Evolutionary conservation across 2,329 filamentous ascomycete genomes (phyloP).

Genomic region (Pezicula radicicola): DNA sequence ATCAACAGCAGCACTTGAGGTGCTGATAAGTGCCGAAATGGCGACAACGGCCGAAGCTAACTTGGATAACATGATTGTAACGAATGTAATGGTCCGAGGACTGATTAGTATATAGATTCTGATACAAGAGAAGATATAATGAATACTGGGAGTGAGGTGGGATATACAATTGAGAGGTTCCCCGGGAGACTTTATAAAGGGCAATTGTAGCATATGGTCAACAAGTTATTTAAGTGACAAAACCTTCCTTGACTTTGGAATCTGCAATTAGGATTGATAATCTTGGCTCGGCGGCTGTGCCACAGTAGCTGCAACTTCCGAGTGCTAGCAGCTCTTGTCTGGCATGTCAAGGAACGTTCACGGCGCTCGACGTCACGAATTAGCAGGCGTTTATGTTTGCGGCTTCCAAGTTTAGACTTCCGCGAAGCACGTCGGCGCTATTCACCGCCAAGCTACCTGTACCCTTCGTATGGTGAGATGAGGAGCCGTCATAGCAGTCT

Average conservation of each 20-base stretch:
- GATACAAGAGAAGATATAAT: background rate
- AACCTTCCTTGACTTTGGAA: background rate
- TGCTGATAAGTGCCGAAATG: background rate
- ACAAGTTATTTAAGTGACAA: background rate
- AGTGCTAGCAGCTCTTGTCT: constrained; percentile 11
- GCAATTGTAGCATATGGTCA: background rate
- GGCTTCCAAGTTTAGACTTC: too few species aligned
- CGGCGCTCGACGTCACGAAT: too few species aligned
- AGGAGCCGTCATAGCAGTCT: too few species aligned
- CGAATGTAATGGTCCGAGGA: background rate
- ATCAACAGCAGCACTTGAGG: background rate
- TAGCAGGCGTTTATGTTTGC: too few species aligned
- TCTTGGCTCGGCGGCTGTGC: background rate
- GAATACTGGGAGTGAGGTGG: background rate
- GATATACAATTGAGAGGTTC: background rate
- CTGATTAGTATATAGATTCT: background rate
- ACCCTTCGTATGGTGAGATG: too few species aligned
- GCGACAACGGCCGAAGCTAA: background rate
- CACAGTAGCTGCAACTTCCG: too few species aligned
- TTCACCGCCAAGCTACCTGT: too few species aligned
- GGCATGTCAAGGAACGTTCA: constrained; percentile 23
- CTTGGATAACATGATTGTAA: background rate
- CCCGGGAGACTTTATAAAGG: background rate
- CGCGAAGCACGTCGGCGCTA: too few species aligned
- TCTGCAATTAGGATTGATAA: background rate